Evolutionary conservation across 2,329 filamentous ascomycete genomes (phyloP), one percentile per base, ranked within the genome.

Genomic region (Talaromyces sp.): DNA sequence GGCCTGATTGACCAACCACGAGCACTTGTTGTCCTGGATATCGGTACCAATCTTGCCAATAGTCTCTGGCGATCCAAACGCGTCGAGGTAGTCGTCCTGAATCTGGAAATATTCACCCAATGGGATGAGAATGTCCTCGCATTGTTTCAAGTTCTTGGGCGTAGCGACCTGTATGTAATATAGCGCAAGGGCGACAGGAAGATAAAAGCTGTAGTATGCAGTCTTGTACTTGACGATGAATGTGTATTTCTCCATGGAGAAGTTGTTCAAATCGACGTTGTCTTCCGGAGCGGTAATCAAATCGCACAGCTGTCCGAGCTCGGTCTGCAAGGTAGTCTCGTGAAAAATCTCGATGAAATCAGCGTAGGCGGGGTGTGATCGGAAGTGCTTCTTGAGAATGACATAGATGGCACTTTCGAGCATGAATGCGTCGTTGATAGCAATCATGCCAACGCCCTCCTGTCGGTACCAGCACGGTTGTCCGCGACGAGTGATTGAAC

Each of bases 171-270:
- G 89, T 70, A 93, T 87, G 81, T 93, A 90, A 83, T 94, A 85
- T 72, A 99, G 85, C 5, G 95, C 92, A 52, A 99, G 87, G 10
- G 93, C 94, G 64, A 99, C 93, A 66, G 95, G 95, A 14, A 99
- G 90, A 83, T 98, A 98, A 86, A 99, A 99, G 75, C 91, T 96
- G 85, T 99, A 99, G 85, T 96, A 99, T 60, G 95, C 93, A 27
- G 95, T 99, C 88, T 99, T 99, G 89, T 96, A 98, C 81, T 96
- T 91, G 82, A 99, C 95, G 75, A 99, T 99, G 85, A 98, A 99
- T 73, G 85, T 89, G 85, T 97, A 97, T 85, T 97, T 99, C 68
- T 93, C 86, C 80, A 97, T 85, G 79, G 89, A 93, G 85, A 99
- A 99, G 84, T 97, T 97, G 85, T 91, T 85, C 69, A 99, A 89